phyloP scores from a whole-genome alignment of 768 basidiomycete species.

The Pleurotus djamor region DNA sequence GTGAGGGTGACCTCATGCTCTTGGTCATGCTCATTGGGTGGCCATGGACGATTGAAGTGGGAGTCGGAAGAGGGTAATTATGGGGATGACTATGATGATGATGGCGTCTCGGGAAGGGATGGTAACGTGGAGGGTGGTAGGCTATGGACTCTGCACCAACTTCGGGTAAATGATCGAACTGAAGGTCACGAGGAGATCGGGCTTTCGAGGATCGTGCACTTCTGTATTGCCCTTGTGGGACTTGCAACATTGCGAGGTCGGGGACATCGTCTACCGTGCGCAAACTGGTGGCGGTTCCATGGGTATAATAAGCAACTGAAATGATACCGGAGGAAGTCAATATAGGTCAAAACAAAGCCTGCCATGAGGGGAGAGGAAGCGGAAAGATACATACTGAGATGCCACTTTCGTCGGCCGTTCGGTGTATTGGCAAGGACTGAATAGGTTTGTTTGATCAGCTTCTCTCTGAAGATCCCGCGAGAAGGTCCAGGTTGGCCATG shows the following conservation, averaged over 20 bases:
- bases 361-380: neutral
- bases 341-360: neutral
- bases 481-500: slow-evolving; percentile 10
- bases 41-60: too few relatives aligned
- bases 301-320: slow-evolving; percentile 76
- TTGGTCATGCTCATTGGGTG: too few relatives aligned
- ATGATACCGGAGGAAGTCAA: neutral
- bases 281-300: slow-evolving; percentile 54
- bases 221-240: slow-evolving; percentile 60
- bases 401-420: slow-evolving; percentile 75
- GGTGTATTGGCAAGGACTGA: slow-evolving; percentile 72
- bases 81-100: neutral
- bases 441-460: slow-evolving; percentile 78
- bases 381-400: slow-evolving; percentile 55
- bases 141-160: neutral
- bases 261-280: slow-evolving; percentile 59
- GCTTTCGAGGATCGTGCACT: slow-evolving; percentile 58
- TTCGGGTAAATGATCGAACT: slow-evolving; percentile 2
- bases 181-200: slow-evolving; percentile 21
- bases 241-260: slow-evolving; percentile 46
- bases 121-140: slow-evolving; percentile 8
- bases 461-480: slow-evolving; percentile 33
- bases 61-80: too few relatives aligned
- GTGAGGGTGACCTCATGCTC: slow-evolving; percentile 2
- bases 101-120: slow-evolving; percentile 3